A percentile compares a stretch with the other conserved stretches of the same genome.
phyloP scores from a whole-genome alignment of 306 rosid species.

The Castanospermum australe region DNA sequence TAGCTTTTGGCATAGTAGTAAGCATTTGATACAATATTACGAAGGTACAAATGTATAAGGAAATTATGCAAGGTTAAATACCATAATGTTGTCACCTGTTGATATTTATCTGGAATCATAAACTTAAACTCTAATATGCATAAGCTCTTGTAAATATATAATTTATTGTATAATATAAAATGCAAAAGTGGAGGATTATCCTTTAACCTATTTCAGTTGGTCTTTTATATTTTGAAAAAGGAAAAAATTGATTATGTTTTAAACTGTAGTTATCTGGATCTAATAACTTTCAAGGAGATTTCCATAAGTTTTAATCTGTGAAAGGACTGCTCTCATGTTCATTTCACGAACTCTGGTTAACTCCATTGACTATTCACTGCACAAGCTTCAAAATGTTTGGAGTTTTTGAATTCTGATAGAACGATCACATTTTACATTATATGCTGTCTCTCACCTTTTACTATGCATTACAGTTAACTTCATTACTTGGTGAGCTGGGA shows the following conservation, averaged over 20 bases:
- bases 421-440: slow-evolving; percentile 4
- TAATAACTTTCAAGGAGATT: slow-evolving; percentile 10
- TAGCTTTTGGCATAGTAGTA: too few species aligned
- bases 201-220: not conserved
- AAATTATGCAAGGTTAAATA: not conserved
- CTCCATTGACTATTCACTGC: not conserved
- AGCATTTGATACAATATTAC: too few species aligned
- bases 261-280: not conserved
- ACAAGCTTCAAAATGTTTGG: slow-evolving; percentile 12
- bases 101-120: not conserved
- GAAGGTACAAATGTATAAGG: not conserved
- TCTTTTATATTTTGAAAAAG: slow-evolving; percentile 10
- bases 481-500: slow-evolving; percentile 84
- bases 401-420: slow-evolving; percentile 6
- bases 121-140: not conserved
- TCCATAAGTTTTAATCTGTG: not conserved
- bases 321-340: not conserved
- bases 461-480: slow-evolving; percentile 75
- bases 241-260: not conserved
- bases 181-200: not conserved
- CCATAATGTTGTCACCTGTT: not conserved
- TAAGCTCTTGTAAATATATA: not conserved
- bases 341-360: not conserved
- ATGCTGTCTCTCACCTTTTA: slow-evolving; percentile 26
- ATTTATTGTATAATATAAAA: slow-evolving; percentile 21